These are phyloP conservation scores for Calonectria leucothoes DNA, from an alignment of 2,329 filamentous ascomycete genomes.

Conservation along the genomic window DNA sequence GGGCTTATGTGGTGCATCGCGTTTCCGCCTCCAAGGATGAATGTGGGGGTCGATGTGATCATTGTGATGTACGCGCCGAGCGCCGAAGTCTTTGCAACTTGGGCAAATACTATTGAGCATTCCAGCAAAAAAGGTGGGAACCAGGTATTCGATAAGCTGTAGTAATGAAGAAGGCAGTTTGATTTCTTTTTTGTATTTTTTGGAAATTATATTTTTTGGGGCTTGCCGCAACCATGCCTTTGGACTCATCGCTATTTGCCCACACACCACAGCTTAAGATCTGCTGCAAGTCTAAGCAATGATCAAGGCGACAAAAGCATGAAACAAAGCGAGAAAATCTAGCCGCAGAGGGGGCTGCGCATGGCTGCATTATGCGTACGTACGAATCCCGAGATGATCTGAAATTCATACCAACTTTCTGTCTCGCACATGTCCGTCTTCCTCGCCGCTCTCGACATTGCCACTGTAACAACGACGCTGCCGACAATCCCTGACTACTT, in stretches of 20 bases:
- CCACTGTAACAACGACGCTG: not conserved
- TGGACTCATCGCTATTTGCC: not conserved
- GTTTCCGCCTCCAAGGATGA: not conserved
- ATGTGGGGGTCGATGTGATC: not conserved
- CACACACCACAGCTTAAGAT: not conserved
- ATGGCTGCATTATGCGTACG: not conserved
- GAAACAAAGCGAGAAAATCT: not conserved
- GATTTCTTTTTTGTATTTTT: no score
- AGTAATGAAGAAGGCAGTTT: not conserved
- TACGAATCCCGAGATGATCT: no score
- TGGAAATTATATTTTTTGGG: no score
- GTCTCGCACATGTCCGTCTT: not conserved
- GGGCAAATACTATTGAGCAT: not conserved
- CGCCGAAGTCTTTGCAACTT: constrained; percentile 1
- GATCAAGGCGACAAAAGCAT: not conserved
- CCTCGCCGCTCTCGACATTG: constrained; percentile 3
- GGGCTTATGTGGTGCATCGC: not conserved
- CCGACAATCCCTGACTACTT: constrained; percentile 70
- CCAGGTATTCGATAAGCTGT: no score
- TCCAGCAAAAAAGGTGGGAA: no score
- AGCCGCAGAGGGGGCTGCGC: not conserved
- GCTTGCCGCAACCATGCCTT: not conserved
- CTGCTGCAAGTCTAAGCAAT: not conserved
- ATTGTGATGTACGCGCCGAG: constrained; percentile 5
- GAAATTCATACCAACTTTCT: not conserved